A percentile compares a stretch with the other conserved stretches of the same genome.
These are phyloP conservation scores for Parvularia atlantis DNA, from an alignment of 78 protist genomes.

Conservation along the genomic window DNA sequence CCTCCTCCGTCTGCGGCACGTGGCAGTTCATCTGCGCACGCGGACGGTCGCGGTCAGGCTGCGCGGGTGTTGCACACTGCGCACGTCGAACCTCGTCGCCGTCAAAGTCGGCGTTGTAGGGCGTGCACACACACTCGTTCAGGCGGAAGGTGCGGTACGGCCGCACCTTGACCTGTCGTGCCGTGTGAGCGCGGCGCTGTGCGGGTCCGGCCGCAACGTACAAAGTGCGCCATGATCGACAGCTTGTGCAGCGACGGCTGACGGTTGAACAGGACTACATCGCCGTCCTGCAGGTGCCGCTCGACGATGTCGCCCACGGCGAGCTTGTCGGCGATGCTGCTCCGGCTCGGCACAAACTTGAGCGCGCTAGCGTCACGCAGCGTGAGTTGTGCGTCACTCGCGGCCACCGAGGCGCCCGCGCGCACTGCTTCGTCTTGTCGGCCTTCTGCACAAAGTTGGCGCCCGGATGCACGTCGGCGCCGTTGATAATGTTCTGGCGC, in stretches of 20 bases:
- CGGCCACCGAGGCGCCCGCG: neutral
- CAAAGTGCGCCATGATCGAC: conserved; percentile 88
- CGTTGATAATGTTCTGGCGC: conserved; percentile 42
- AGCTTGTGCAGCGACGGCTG: conserved; percentile 98
- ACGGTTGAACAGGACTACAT: conserved; percentile 94
- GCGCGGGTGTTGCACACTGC: too few species aligned
- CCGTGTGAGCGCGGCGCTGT: neutral
- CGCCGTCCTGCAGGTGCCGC: conserved; percentile 91
- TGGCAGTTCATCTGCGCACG: conserved; percentile 97
- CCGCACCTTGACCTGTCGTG: conserved; percentile 37
- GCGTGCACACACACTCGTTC: conserved; percentile 95
- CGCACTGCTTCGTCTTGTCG: neutral
- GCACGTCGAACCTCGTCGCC: too few species aligned
- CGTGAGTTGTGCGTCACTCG: too few species aligned
- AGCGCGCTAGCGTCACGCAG: too few species aligned
- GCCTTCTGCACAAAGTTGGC: neutral
- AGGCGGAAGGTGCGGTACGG: conserved; percentile 95
- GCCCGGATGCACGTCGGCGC: conserved; percentile 46
- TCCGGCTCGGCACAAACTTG: conserved; percentile 22
- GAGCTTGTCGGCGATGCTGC: conserved; percentile 50
- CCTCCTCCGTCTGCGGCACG: conserved; percentile 85
- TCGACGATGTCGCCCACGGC: conserved; percentile 82
- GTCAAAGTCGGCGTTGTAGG: conserved; percentile 98
- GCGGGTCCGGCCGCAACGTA: neutral
- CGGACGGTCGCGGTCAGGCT: too few species aligned